Evolutionary conservation across 2,329 filamentous ascomycete species (phyloP), one percentile per base, ranked within the genome.

Genomic region (Aurifilum marmelostoma): DNA sequence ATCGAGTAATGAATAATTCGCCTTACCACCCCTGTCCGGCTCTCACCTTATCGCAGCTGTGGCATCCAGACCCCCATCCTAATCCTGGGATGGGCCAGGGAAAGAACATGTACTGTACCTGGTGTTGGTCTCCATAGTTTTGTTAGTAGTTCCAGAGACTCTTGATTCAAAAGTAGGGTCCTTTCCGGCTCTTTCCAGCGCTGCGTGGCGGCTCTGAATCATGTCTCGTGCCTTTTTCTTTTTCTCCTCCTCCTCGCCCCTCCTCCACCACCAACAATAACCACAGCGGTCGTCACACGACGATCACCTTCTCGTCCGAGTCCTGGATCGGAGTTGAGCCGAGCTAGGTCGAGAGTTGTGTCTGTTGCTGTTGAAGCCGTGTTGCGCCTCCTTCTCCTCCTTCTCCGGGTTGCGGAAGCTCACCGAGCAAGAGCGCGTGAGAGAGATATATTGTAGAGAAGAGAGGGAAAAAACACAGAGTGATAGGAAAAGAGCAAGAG

Each of bases 221-320:
- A 68, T 70, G 69, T 70, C 69, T 64, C 32, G 69, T 65, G 56
- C 50, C 61, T 54, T 16, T 47, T 59, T 56, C 37, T 56, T 41
- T 63, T 61, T 11, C 29, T 56, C 34, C 37, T 16, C 59, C 50
- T 56, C 56, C 27, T 39, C 37, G 50, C 61, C 37, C 37, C 4
- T 11, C 37, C 58, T 29, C 52, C 41, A 16, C 66, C 60, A n/a
- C 34, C 56, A 39, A n/a, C 34, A n/a, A n/a, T n/a, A n/a, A n/a
- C 58, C 59, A 62, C 59, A 24, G 24, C 69, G 63, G 43, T 47
- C 41, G 59, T 65, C 61, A 60, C 52, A 56, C 66, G 56, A 70
- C 66, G 63, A 59, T 54, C n/a, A 37, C 61, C 34, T 5, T 18
- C 47, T 27, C 41, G 29, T n/a, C 61, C 24, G 32, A 27, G 21